Evolutionary conservation across 2,329 filamentous ascomycete species (phyloP).

Genomic region (Zalaria obscura): DNA sequence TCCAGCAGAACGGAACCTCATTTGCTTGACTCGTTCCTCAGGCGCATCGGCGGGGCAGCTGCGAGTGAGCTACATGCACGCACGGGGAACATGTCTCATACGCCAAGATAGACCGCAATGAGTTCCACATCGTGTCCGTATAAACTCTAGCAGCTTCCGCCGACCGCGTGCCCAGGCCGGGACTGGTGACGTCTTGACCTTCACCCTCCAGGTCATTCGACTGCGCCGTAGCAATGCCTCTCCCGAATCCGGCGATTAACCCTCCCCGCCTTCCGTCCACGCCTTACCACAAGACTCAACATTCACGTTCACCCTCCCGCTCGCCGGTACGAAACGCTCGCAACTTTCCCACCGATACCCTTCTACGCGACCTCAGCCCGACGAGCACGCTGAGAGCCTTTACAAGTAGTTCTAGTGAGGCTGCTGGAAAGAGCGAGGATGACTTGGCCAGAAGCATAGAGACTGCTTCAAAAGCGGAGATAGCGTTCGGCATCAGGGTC

Average conservation of each 20-base stretch:
- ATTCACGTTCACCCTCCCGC: conserved; percentile 14
- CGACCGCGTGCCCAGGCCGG: too few species aligned
- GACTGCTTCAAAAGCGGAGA: conserved; percentile 48
- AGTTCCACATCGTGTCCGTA: too few species aligned
- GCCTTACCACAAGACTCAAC: conserved; percentile 5
- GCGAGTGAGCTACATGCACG: too few species aligned
- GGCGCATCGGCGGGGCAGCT: too few species aligned
- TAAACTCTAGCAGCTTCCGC: too few species aligned
- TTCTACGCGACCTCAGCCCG: conserved; percentile 48
- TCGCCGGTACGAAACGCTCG: conserved; percentile 14
- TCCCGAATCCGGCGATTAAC: conserved; percentile 15
- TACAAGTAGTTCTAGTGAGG: conserved; percentile 23
- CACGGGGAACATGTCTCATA: too few species aligned
- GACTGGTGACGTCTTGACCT: too few species aligned
- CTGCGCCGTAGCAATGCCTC: conserved; percentile 6
- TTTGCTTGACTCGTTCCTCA: too few species aligned
- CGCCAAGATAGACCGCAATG: too few species aligned
- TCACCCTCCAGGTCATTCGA: too few species aligned
- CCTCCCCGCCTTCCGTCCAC: conserved; percentile 12
- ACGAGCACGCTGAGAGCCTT: conserved; percentile 47
- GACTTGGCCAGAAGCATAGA: conserved; percentile 42
- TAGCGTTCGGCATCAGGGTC: conserved; percentile 56
- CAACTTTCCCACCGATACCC: conserved; percentile 16
- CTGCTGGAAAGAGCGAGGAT: conserved; percentile 17
- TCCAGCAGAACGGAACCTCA: too few species aligned